These are phyloP conservation scores for Fagopyrum tataricum DNA, from an alignment of 148 eudicot genomes.

Conservation along the genomic window DNA sequence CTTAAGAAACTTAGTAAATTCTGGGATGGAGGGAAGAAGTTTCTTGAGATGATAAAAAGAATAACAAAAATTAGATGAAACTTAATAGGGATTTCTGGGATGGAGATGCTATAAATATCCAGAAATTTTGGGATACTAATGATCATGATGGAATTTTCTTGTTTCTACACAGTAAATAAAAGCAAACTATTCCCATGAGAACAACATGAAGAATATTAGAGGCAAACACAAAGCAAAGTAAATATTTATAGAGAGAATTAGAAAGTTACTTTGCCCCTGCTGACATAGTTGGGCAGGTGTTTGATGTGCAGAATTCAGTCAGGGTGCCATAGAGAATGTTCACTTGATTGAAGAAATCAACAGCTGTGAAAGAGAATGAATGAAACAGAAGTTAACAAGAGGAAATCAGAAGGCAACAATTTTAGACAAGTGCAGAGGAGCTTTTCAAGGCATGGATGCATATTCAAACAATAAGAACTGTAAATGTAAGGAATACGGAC, in stretches of 20 bases:
- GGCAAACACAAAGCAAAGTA: neutral
- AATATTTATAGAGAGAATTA: neutral
- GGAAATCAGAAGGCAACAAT: neutral
- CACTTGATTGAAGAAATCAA: conserved; percentile 41
- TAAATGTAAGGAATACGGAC: neutral
- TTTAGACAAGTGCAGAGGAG: neutral
- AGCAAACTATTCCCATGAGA: neutral
- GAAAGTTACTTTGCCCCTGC: conserved; percentile 32
- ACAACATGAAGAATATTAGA: neutral
- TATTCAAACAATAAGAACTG: neutral
- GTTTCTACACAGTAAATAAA: neutral
- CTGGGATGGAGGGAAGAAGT: too few relatives aligned
- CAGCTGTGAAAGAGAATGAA: conserved; percentile 21
- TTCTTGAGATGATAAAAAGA: too few relatives aligned
- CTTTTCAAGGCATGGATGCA: neutral
- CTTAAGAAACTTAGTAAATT: too few relatives aligned
- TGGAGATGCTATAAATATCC: neutral
- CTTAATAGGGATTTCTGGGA: too few relatives aligned
- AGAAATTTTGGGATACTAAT: neutral
- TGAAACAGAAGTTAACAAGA: conserved; percentile 4
- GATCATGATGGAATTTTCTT: neutral
- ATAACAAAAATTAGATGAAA: too few relatives aligned
- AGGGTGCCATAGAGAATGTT: conserved; percentile 35
- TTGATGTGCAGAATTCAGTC: conserved; percentile 32
- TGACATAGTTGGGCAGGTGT: conserved; percentile 31